Evolutionary conservation across 2,329 filamentous ascomycete species (phyloP).

Genomic region (Talaromyces funiculosus): DNA sequence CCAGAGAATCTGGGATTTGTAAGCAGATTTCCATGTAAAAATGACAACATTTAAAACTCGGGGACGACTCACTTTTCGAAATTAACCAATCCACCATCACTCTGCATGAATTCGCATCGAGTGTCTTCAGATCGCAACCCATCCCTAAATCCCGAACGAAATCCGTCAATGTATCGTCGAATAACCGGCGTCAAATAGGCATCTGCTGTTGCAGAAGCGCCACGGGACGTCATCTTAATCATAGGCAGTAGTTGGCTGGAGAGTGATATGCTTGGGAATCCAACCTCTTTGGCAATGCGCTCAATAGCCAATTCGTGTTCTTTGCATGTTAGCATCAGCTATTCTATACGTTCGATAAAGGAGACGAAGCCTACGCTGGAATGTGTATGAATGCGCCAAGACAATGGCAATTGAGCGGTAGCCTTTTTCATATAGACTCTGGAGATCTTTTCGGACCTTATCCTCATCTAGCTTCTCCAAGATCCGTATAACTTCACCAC

Average conservation of each 20-base stretch:
- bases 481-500: slow-evolving; percentile 59
- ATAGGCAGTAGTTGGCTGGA: slow-evolving; percentile 72
- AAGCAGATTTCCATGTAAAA: background rate
- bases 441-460: slow-evolving; percentile 50
- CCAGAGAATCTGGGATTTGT: slow-evolving; percentile 59
- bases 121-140: slow-evolving; percentile 49
- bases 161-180: slow-evolving; percentile 56
- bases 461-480: slow-evolving; percentile 53
- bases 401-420: slow-evolving; percentile 33
- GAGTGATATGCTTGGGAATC: slow-evolving; percentile 64
- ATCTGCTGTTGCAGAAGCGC: slow-evolving; percentile 67
- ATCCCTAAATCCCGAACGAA: slow-evolving; percentile 59
- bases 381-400: slow-evolving; percentile 80
- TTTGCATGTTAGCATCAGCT: background rate
- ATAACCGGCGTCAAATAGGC: slow-evolving; percentile 71
- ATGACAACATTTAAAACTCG: background rate
- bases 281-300: slow-evolving; percentile 66
- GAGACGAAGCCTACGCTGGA: slow-evolving; percentile 42
- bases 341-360: no score
- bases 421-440: slow-evolving; percentile 41
- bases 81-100: slow-evolving; percentile 11
- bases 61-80: slow-evolving; percentile 5
- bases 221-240: slow-evolving; percentile 69
- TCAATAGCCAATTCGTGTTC: slow-evolving; percentile 72
- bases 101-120: slow-evolving; percentile 12